phyloP scores from a whole-genome alignment of 176 grass and related monocot species.

The Carex myosuroides region DNA sequence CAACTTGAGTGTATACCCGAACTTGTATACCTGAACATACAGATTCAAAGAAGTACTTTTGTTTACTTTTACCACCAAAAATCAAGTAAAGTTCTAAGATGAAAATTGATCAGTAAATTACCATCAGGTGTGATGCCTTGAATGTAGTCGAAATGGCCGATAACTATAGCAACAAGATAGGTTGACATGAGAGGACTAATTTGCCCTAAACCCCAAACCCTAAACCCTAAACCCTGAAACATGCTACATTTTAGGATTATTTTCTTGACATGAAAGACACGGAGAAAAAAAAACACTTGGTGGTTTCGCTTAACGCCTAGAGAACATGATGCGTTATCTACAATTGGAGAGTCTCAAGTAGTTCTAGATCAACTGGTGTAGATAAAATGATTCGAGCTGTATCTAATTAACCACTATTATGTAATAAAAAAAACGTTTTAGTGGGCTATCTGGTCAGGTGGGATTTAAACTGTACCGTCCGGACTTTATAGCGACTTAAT shows the following conservation, averaged over 20 bases:
- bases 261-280: background rate
- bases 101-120: too few relatives aligned
- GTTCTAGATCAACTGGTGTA: background rate
- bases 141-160: too few relatives aligned
- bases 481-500: background rate
- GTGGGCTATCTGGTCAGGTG: background rate
- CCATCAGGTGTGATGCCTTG: too few relatives aligned
- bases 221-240: background rate
- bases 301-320: background rate
- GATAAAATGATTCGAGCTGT: background rate
- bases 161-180: too few relatives aligned
- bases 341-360: background rate
- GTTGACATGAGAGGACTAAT: too few relatives aligned
- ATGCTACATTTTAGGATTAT: background rate
- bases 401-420: background rate
- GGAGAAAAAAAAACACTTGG: background rate
- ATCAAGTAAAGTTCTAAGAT: too few relatives aligned
- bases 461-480: background rate
- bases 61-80: too few relatives aligned
- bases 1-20: too few relatives aligned
- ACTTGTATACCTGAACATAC: too few relatives aligned
- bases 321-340: background rate
- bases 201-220: too few relatives aligned
- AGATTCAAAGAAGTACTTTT: too few relatives aligned
- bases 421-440: background rate